Base-by-base conservation (phyloP, 139 green algal genomes). In the Volvox africanus region DNA sequence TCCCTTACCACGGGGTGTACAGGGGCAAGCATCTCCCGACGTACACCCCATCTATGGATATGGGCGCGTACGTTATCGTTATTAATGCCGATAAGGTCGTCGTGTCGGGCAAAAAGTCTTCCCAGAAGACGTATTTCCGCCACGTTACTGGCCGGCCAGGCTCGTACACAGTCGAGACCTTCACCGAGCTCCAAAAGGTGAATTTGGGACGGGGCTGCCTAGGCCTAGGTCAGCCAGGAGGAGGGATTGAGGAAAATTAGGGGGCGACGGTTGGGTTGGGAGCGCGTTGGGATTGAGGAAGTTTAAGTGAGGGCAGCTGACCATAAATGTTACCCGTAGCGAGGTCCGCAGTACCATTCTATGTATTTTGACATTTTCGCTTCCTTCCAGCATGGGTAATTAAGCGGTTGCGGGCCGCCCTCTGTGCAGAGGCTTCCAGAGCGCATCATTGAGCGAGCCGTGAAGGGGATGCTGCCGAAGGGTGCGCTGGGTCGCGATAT, bases 401-500 rank as follows among this genome's bases (percentile, higher is more conserved):
- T 55, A 55, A 55, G 44, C 9, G 5, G 44, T 55, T 55, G 44
- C 44, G 44, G 44, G 5, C 44, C 9, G 44, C 5, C 44, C 44
- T 55, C 44, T 55, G 44, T 35, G 91, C 95, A 98, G 95, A 95
- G 98, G 71, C 95, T 99, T 33, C 98, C 98, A 1, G 97, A 99
- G 96, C 96, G 98, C 91, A 99, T 99, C 91, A 93, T 99, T 67
- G 98, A 99, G 95, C 96, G 97, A 82, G 98, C 98, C 0, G 97
- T 99, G 2, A 97, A 97, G 92, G 98, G 98, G 83, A 99, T 99
- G 98, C 94, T 99, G 88, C 98, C 98, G 77, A 99, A 99, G 94
- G 97, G 97, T 67, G 88, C 94, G 55, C 93, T 99, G 32, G 98
- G 98, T 28, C 93, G 94, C 33, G 75, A 95, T 75, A 96, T 99